Evolutionary conservation across 257 asterid species (phyloP), one percentile per base, ranked within the genome.

Genomic region (Knoxia roxburghii): DNA sequence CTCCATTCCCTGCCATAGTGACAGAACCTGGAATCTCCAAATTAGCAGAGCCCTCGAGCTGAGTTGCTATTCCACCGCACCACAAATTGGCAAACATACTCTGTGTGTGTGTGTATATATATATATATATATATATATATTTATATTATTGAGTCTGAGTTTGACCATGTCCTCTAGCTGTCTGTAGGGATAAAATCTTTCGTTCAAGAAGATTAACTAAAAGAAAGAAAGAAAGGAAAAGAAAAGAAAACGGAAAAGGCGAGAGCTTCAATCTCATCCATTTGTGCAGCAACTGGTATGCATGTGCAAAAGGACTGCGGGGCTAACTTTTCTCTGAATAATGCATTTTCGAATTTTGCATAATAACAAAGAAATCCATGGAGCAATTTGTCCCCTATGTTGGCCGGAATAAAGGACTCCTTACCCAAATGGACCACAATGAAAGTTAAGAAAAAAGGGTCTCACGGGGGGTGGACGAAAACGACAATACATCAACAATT

Each of bases 301-400:
- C 77, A 68, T 68, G 77, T 73, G 77, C 77, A n/a, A 52, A 26
- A 67, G 33, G 61, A 65, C 37, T 41, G 24, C 13, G 5, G 37
- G 26, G 27, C n/a, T n/a, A 24, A 30, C 27, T 40, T 63, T 45
- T 63, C 27, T 56, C 23, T 14, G 6, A 55, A 41, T 39, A 61
- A n/a, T 61, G 14, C 23, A 58, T n/a, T n/a, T n/a, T n/a, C n/a
- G n/a, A n/a, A n/a, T n/a, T 54, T 69, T 51, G 57, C n/a, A 61
- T 18, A 26, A 13, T 68, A 68, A 41, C 58, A 56, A 67, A 61
- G 65, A 21, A 50, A 50, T 40, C 43, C 39, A 27, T 67, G 57
- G 69, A 61, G 69, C 43, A 24, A 21, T 41, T 61, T 39, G 60
- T 58, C 63, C 43, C 61, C 52, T 21, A 12, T 39, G 51, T 14